Evolutionary conservation across 2,329 filamentous ascomycete species (phyloP).

Genomic region (Nigrospora osmanthi): DNA sequence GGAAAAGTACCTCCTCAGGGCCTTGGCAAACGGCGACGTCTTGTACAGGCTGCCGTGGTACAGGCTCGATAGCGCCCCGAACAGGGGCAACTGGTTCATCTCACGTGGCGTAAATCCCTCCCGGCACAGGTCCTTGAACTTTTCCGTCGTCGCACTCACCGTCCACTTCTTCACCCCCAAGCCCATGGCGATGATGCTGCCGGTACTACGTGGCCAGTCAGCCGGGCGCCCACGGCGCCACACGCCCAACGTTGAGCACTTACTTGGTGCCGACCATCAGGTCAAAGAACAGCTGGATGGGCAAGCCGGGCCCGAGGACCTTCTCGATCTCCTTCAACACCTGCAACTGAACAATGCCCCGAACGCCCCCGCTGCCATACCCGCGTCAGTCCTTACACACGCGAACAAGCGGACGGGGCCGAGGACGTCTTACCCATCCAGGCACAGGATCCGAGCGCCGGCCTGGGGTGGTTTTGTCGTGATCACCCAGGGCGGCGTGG

Average conservation of each 20-base stretch:
- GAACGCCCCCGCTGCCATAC: slow-evolving; percentile 15
- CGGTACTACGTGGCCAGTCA: slow-evolving; percentile 11
- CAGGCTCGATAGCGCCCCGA: slow-evolving; percentile 17
- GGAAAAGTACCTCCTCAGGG: slow-evolving; percentile 16
- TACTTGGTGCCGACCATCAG: slow-evolving; percentile 22
- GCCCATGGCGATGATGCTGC: slow-evolving; percentile 20
- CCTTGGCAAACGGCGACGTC: slow-evolving; percentile 17
- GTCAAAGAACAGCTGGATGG: slow-evolving; percentile 23
- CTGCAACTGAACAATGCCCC: slow-evolving; percentile 19
- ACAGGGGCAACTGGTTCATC: slow-evolving; percentile 18
- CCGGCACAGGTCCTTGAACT: slow-evolving; percentile 20
- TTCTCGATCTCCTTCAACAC: slow-evolving; percentile 19
- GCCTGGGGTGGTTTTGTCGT: slow-evolving; percentile 19
- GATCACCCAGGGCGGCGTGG: slow-evolving; percentile 20
- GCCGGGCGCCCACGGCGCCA: background rate
- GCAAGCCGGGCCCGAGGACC: slow-evolving; percentile 18
- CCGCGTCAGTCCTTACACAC: too few species aligned
- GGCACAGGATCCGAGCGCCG: slow-evolving; percentile 17
- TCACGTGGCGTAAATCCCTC: slow-evolving; percentile 19
- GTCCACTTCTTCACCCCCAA: slow-evolving; percentile 24
- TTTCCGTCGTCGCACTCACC: slow-evolving; percentile 17
- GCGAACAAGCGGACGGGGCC: too few species aligned
- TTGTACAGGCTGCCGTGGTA: slow-evolving; percentile 24
- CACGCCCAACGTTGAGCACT: slow-evolving; percentile 2
- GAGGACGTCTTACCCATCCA: slow-evolving; percentile 16